phyloP scores from a whole-genome alignment of 75 land plant genomes.

The Azolla pinnata region DNA sequence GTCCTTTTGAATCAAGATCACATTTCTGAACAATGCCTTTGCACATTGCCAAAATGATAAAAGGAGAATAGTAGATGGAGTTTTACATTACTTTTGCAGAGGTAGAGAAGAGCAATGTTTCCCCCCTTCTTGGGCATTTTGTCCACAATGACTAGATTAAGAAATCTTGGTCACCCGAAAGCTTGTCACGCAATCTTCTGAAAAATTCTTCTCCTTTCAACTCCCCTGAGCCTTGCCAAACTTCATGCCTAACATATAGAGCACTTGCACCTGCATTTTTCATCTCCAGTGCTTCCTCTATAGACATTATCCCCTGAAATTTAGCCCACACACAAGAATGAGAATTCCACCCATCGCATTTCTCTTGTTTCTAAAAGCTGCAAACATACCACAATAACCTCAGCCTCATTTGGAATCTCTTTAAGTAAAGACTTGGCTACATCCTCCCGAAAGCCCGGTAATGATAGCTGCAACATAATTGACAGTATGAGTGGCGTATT shows the following conservation, averaged over 20 bases:
- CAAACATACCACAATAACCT: constrained; percentile 21
- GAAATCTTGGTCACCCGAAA: not conserved
- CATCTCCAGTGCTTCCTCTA: constrained; percentile 25
- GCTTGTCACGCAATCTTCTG: constrained; percentile 11
- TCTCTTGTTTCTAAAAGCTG: not conserved
- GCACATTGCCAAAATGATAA: no score
- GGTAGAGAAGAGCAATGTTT: no score
- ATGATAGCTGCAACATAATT: constrained; percentile 21
- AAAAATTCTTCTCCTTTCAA: constrained; percentile 12
- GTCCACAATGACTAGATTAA: not conserved
- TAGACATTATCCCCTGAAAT: constrained; percentile 23
- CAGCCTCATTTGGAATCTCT: constrained; percentile 21
- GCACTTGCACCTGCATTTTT: constrained; percentile 30
- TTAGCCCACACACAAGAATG: no score
- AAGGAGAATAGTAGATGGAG: no score
- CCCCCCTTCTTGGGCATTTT: no score
- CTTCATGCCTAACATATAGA: constrained; percentile 24
- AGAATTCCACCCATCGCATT: no score
- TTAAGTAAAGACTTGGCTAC: constrained; percentile 28
- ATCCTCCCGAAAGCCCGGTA: constrained; percentile 29
- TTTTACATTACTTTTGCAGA: no score
- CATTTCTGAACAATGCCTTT: no score
- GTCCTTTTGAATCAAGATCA: no score
- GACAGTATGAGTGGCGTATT: no score
- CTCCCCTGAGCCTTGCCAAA: constrained; percentile 10